Conservation (phyloP, 169 alveolate species). For the Pseudocohnilembus persalinus region DNA sequence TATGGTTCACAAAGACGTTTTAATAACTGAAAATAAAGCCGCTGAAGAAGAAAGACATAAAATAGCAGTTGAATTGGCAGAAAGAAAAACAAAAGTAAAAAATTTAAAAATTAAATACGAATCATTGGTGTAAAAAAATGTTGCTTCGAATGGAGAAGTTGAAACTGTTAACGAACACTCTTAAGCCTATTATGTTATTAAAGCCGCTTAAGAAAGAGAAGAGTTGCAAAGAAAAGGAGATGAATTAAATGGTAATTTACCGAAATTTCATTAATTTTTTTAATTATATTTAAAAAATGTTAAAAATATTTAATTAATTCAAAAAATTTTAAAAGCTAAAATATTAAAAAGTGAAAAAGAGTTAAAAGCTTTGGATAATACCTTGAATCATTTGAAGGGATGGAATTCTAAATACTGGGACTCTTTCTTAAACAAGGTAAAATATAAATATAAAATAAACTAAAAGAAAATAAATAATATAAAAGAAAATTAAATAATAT, state of each 20-base stretch:
- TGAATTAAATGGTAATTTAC: constrained; percentile 78
- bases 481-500: neutral
- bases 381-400: constrained; percentile 78
- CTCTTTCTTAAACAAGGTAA: constrained; percentile 66
- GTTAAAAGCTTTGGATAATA: constrained; percentile 73
- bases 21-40: constrained; percentile 84
- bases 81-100: constrained; percentile 82
- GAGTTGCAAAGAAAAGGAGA: constrained; percentile 88
- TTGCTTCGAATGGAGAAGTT: constrained; percentile 77
- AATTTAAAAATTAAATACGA: constrained; percentile 86
- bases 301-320: constrained; percentile 10
- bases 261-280: neutral
- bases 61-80: constrained; percentile 87
- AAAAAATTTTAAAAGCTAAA: constrained; percentile 63
- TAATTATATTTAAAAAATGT: too few species aligned
- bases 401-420: constrained; percentile 79
- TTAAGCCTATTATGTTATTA: constrained; percentile 89
- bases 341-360: constrained; percentile 82
- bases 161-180: constrained; percentile 83
- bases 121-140: constrained; percentile 72
- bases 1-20: constrained; percentile 86
- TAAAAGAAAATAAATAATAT: neutral
- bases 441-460: constrained; percentile 44
- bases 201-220: constrained; percentile 90
- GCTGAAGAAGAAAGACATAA: constrained; percentile 92